Conservation (phyloP, 2,329 filamentous ascomycete genomes). For the Xylariaceae sp. region DNA sequence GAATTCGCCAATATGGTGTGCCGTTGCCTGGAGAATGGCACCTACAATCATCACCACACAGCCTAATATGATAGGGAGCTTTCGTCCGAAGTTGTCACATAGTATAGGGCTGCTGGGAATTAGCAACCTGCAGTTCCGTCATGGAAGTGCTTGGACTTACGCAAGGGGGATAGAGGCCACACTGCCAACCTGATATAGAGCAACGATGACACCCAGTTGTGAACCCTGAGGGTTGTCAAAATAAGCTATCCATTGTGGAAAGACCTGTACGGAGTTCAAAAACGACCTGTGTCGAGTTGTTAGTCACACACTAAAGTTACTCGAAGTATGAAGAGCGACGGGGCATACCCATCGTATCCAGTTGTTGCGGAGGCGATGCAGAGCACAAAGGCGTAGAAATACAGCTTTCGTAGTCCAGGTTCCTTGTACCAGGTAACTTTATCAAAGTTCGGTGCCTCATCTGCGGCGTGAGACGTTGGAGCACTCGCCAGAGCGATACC, state of each 20-base stretch:
- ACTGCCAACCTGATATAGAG: slow-evolving; percentile 57
- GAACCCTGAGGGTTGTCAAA: slow-evolving; percentile 45
- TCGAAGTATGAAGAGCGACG: background rate
- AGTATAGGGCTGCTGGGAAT: slow-evolving; percentile 41
- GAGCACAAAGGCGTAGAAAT: slow-evolving; percentile 49
- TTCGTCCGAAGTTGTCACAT: slow-evolving; percentile 49
- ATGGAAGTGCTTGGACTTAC: slow-evolving; percentile 30
- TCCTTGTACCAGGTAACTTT: slow-evolving; percentile 51
- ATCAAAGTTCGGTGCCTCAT: slow-evolving; percentile 49
- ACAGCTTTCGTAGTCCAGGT: slow-evolving; percentile 53
- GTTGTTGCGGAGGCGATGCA: slow-evolving; percentile 54
- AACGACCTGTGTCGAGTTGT: slow-evolving; percentile 37
- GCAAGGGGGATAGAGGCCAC: slow-evolving; percentile 55
- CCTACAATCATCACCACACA: slow-evolving; percentile 51
- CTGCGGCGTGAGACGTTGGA: slow-evolving; percentile 35
- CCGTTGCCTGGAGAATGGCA: slow-evolving; percentile 52
- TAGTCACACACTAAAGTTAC: slow-evolving; percentile 4
- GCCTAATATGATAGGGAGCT: slow-evolving; percentile 45
- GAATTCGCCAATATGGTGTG: slow-evolving; percentile 43
- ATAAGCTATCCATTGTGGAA: slow-evolving; percentile 43
- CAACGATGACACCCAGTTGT: slow-evolving; percentile 50
- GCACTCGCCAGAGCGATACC: slow-evolving; percentile 19
- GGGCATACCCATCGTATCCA: slow-evolving; percentile 50
- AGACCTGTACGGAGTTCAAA: slow-evolving; percentile 44
- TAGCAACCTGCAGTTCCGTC: background rate